Percentiles rank a stretch among this genome's conserved stretches.
Conservation (phyloP, 2,329 filamentous ascomycete genomes). For the Fusarium kyushuense region DNA sequence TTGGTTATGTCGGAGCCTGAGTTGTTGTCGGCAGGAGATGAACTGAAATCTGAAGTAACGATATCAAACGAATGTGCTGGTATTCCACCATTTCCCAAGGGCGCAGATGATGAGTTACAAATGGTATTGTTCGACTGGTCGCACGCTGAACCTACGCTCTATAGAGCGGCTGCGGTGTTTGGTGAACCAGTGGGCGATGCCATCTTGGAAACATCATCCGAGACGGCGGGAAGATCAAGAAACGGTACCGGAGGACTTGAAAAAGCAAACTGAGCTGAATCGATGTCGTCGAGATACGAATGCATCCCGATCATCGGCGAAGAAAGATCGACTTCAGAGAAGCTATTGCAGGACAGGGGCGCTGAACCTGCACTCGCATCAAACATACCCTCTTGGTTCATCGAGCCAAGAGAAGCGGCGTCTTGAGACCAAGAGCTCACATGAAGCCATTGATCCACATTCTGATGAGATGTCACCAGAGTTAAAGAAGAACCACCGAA, state of each 20-base stretch:
- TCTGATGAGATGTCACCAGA: conserved; percentile 7
- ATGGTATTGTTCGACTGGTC: conserved; percentile 5
- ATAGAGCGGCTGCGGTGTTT: conserved; percentile 24
- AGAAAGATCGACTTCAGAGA: neutral
- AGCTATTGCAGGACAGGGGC: neutral
- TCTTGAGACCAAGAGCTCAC: neutral
- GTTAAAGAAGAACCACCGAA: neutral
- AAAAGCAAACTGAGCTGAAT: neutral
- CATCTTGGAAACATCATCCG: neutral
- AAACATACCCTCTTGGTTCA: conserved; percentile 4
- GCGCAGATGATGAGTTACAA: neutral
- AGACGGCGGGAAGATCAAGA: neutral
- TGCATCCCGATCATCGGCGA: conserved; percentile 1
- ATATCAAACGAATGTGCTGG: conserved; percentile 5
- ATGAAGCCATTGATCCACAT: conserved; percentile 22
- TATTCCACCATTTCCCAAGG: neutral
- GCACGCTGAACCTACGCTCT: conserved; percentile 22
- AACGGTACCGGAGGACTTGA: neutral
- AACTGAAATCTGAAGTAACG: neutral
- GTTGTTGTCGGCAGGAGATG: neutral
- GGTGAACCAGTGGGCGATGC: conserved; percentile 9
- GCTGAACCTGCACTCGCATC: neutral
- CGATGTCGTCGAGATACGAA: neutral
- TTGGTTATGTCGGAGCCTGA: conserved; percentile 8
- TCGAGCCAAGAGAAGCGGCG: conserved; percentile 10